Evolutionary conservation across 2,329 filamentous ascomycete genomes (phyloP).

Genomic region (Graphiopsis chlorocephala): DNA sequence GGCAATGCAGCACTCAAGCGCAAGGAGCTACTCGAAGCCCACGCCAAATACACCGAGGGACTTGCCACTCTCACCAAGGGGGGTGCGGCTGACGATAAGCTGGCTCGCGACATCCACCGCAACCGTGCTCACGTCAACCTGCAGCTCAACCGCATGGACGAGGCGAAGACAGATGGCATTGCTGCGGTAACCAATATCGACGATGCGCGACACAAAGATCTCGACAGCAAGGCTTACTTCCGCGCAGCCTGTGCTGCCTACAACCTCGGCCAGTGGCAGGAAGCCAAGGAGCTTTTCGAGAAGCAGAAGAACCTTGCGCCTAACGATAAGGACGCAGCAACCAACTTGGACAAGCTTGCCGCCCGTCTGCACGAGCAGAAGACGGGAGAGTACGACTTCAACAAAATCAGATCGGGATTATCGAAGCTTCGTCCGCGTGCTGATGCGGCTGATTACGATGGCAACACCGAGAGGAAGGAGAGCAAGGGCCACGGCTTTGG

Average conservation of each 20-base stretch:
- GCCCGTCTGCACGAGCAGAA: slow-evolving; percentile 20
- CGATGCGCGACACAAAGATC: slow-evolving; percentile 29
- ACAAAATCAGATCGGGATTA: background rate
- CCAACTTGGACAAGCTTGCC: slow-evolving; percentile 4
- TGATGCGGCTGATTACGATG: slow-evolving; percentile 38
- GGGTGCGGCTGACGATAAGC: background rate
- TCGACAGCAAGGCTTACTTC: slow-evolving; percentile 25
- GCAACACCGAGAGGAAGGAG: slow-evolving; percentile 33
- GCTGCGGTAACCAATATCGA: slow-evolving; percentile 28
- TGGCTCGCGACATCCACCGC: slow-evolving; percentile 21
- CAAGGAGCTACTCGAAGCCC: slow-evolving; percentile 22
- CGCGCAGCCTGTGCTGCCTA: slow-evolving; percentile 23
- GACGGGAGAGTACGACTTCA: slow-evolving; percentile 17
- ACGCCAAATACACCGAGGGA: slow-evolving; percentile 24
- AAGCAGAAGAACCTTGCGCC: slow-evolving; percentile 17
- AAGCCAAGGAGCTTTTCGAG: slow-evolving; percentile 18
- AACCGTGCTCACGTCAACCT: slow-evolving; percentile 37
- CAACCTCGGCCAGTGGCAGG: slow-evolving; percentile 18
- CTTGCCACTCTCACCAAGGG: slow-evolving; percentile 12
- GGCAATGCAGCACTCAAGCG: slow-evolving; percentile 31
- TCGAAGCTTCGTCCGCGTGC: slow-evolving; percentile 20
- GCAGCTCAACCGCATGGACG: slow-evolving; percentile 30
- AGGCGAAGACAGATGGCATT: slow-evolving; percentile 33
- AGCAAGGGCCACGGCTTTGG: slow-evolving; percentile 41
- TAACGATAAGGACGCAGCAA: slow-evolving; percentile 16